A percentile compares a stretch with the other conserved stretches of the same genome.
phyloP scores from a whole-genome alignment of 2,329 filamentous ascomycete genomes.

The Colletotrichum sp. region DNA sequence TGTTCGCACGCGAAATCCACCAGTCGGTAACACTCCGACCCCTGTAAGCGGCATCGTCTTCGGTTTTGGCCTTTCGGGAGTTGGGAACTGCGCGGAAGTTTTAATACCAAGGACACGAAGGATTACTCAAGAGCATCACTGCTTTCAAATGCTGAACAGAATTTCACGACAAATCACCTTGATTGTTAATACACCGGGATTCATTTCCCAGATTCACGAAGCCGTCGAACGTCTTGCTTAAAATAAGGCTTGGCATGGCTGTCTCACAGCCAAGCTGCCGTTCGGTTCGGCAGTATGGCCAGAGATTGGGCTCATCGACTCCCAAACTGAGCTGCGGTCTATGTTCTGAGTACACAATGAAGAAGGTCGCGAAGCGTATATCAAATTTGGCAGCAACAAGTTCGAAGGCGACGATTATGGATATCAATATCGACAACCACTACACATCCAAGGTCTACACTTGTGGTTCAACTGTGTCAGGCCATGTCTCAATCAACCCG shows the following conservation, averaged over 20 bases:
- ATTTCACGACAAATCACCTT: not conserved
- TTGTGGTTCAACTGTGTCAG: constrained; percentile 54
- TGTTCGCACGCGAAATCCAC: not conserved
- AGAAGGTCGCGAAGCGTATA: not conserved
- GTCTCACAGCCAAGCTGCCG: not conserved
- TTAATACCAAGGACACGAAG: not conserved
- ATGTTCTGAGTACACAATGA: not conserved
- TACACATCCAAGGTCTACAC: constrained; percentile 61
- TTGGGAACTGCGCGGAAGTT: not conserved
- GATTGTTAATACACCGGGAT: not conserved
- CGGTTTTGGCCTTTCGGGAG: not conserved
- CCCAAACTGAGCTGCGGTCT: not conserved
- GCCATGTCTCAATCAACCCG: constrained; percentile 50
- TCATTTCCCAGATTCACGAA: not conserved
- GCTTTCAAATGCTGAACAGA: not conserved
- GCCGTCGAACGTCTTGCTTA: not conserved
- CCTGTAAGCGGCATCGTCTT: not conserved
- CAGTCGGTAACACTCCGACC: not conserved
- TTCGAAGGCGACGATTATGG: constrained; percentile 35
- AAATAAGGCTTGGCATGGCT: not conserved
- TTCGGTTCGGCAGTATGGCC: not conserved
- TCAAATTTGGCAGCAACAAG: not conserved
- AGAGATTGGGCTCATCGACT: not conserved
- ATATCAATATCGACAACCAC: constrained; percentile 56
- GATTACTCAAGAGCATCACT: not conserved